Base-by-base conservation (phyloP, 139 green algal genomes). In the Tetradesmus lagerheimii region DNA sequence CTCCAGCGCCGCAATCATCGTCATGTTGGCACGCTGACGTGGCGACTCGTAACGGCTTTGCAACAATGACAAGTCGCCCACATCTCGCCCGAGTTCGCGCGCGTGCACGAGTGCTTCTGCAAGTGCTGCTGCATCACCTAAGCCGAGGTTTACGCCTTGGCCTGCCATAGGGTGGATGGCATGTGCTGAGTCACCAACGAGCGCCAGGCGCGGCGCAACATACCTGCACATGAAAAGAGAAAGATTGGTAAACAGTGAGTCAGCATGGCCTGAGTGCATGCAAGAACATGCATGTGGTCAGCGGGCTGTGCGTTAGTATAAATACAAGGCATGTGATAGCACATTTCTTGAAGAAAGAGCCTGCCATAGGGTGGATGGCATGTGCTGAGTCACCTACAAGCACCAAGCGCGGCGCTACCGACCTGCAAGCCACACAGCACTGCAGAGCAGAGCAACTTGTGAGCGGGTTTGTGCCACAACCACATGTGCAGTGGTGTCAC, bases 151-250 rank as follows among this genome's bases (percentile, higher is more conserved):
- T 5, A 96, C 94, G 1, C 96, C 96, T 86, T 97, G 95, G 4
- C 97, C 95, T 1, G 95, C 96, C 82, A 98, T 75, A 0, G 95
- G 95, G 81, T 98, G 96, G 41, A 98, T 92, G 0, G 93, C 90
- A 86, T 98, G 97, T 4, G 96, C 96, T 1, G 97, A 95, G 90
- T 98, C 96, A 25, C 97, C 97, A 9, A 98, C 92, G 45, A 99
- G 93, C 0, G 95, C 97, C 18, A 98, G 86, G 0, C 97, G 90
- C 1, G 95, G 93, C 39, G 91, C 90, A 23, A 95, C 93, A 89
- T 97, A 98, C 85, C 95, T 90, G 50, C 25, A 74, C 23, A 25
- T 71, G 29, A 23, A 37, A 37, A 35, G 4, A 66, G 79, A 4
- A 37, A 57, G 39, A 50, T 57, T 62, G 9, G 29, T 4, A 43